Percentiles rank a stretch among this genome's conserved stretches.
Evolutionary conservation across 371 early-diverging fungal species (phyloP).

Genomic region (Mortierella sp.): DNA sequence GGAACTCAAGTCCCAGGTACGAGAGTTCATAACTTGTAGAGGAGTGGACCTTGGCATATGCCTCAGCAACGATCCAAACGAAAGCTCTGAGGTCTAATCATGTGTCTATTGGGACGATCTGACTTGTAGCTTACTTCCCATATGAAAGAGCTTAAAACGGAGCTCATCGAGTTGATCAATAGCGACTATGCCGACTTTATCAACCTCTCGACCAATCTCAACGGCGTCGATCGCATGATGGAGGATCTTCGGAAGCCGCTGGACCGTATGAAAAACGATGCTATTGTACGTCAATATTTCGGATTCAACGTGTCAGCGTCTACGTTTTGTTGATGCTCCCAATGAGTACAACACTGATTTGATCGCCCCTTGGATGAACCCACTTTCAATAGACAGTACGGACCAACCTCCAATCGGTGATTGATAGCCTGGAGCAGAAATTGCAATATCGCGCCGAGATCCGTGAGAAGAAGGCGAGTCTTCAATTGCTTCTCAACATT

Average conservation of each 20-base stretch:
- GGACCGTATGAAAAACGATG: slow-evolving; percentile 65
- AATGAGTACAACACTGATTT: not conserved
- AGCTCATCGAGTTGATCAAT: slow-evolving; percentile 85
- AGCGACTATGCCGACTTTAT: slow-evolving; percentile 86
- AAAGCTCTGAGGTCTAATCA: too few species aligned
- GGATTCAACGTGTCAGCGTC: not conserved
- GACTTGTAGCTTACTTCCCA: slow-evolving; percentile 60
- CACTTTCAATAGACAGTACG: slow-evolving; percentile 58
- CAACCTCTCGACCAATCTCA: slow-evolving; percentile 80
- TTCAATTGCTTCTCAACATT: slow-evolving; percentile 77
- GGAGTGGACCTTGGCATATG: too few species aligned
- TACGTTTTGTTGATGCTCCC: not conserved
- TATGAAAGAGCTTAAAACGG: slow-evolving; percentile 71
- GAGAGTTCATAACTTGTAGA: not conserved
- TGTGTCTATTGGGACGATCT: too few species aligned
- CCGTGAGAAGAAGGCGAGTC: slow-evolving; percentile 73
- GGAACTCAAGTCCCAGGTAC: slow-evolving; percentile 69
- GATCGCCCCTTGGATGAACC: too few species aligned
- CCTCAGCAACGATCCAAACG: too few species aligned
- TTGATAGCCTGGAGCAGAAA: slow-evolving; percentile 67
- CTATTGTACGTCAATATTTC: slow-evolving; percentile 58
- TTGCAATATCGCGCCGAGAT: slow-evolving; percentile 70
- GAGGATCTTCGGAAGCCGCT: slow-evolving; percentile 69
- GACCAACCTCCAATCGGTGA: slow-evolving; percentile 62
- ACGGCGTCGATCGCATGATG: slow-evolving; percentile 80